Conservation (phyloP, 73 alveolate species). For the Tetrahymena borealis region DNA sequence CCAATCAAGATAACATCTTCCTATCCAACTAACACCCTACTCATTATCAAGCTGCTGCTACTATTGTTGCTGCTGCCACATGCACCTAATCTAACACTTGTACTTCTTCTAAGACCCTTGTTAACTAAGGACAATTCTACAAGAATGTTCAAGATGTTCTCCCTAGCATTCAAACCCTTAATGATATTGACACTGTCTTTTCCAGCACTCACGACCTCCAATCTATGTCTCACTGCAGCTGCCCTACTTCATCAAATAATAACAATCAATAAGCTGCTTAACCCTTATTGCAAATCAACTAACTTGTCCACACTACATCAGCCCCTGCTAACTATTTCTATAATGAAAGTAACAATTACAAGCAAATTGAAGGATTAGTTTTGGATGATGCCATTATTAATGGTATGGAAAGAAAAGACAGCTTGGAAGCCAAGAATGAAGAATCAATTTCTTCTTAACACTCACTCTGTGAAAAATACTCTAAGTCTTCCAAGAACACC, state of each 20-base stretch:
- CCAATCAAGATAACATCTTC: not conserved
- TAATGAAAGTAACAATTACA: not conserved
- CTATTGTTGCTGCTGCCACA: not conserved
- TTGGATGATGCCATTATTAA: not conserved
- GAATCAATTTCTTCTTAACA: not conserved
- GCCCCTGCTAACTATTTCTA: not conserved
- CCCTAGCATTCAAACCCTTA: not conserved
- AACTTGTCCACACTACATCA: not conserved
- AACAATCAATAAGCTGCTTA: not conserved
- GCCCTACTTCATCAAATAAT: not conserved
- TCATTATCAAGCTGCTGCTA: not conserved
- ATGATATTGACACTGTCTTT: not conserved
- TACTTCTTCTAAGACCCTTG: not conserved
- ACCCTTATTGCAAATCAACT: not conserved
- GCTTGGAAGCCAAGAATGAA: not conserved
- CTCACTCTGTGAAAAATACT: not conserved
- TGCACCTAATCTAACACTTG: too few species aligned
- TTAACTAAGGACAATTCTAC: not conserved
- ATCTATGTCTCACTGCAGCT: not conserved
- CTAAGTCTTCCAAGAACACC: not conserved
- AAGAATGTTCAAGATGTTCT: not conserved
- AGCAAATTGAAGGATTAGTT: not conserved
- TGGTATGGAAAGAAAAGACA: conserved; percentile 1
- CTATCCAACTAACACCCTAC: not conserved
- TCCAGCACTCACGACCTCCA: not conserved